Percentiles rank a stretch among this genome's conserved stretches.
Conservation (phyloP, 164 flowering plant genomes). For the Warburgia ugandensis region DNA sequence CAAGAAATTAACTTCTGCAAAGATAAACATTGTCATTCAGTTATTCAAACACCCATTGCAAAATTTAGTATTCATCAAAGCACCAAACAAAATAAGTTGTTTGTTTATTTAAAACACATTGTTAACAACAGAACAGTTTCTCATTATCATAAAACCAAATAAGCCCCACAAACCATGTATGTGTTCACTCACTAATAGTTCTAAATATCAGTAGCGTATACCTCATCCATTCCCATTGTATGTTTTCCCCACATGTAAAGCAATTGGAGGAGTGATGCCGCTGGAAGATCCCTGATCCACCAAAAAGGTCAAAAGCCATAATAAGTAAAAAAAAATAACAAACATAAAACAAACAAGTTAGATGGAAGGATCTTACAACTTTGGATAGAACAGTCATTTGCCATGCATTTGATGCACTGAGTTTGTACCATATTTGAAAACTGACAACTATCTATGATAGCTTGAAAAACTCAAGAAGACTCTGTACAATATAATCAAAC, state of each 20-base stretch:
- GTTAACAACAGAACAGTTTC: background rate
- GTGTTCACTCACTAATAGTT: background rate
- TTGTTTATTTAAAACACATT: background rate
- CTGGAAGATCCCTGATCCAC: conserved; percentile 50
- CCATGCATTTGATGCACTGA: too few species aligned
- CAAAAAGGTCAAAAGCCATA: conserved; percentile 6
- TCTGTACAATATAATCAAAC: too few species aligned
- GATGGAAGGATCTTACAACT: background rate
- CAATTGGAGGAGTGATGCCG: conserved; percentile 32
- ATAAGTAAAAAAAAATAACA: background rate
- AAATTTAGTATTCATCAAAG: background rate
- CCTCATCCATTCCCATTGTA: conserved; percentile 43
- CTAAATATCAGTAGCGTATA: conserved; percentile 14
- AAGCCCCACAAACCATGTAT: background rate
- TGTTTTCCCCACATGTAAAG: conserved; percentile 50
- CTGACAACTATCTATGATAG: too few species aligned
- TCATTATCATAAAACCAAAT: background rate
- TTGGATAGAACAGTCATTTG: too few species aligned
- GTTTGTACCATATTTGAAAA: too few species aligned
- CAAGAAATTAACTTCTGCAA: background rate
- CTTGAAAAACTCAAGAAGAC: too few species aligned
- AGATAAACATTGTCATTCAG: background rate
- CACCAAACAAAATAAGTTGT: background rate
- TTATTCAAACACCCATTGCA: background rate
- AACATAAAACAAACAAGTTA: background rate